phyloP scores from a whole-genome alignment of 129 eudicot genomes.

The Centaurea solstitialis region DNA sequence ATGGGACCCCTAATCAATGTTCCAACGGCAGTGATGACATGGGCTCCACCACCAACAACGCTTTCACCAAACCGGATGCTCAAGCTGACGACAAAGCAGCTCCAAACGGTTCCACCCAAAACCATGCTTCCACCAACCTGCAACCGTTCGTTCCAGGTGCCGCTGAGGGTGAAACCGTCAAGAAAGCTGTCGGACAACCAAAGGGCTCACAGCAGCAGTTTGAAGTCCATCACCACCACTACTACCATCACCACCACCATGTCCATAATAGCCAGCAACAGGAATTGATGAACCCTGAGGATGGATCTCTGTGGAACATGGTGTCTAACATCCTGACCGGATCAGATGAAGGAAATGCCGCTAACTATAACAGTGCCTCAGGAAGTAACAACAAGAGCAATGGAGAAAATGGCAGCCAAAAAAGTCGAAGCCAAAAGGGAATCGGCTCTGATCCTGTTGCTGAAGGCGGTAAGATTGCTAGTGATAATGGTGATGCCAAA shows the following conservation, averaged over 20 bases:
- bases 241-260: constrained; percentile 54
- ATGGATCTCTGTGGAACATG: constrained; percentile 36
- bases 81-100: constrained; percentile 40
- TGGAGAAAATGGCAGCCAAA: constrained; percentile 47
- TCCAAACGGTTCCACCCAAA: constrained; percentile 27
- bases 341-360: constrained; percentile 59
- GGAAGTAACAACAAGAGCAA: constrained; percentile 67
- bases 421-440: constrained; percentile 29
- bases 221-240: constrained; percentile 54
- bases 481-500: constrained; percentile 41
- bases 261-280: constrained; percentile 41
- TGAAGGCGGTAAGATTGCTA: constrained; percentile 37
- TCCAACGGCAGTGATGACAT: constrained; percentile 70
- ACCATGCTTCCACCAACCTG: constrained; percentile 20
- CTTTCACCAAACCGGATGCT: constrained; percentile 42
- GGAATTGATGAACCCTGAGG: constrained; percentile 34
- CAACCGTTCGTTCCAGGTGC: constrained; percentile 24
- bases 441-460: constrained; percentile 36
- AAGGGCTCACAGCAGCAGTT: constrained; percentile 16
- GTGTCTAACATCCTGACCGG: constrained; percentile 30
- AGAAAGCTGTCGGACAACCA: constrained; percentile 12
- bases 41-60: constrained; percentile 73
- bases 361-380: constrained; percentile 63
- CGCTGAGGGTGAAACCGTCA: constrained; percentile 12
- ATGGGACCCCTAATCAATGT: constrained; percentile 44